Conservation (phyloP, 2,329 filamentous ascomycete genomes). For the Fusarium falciforme region DNA sequence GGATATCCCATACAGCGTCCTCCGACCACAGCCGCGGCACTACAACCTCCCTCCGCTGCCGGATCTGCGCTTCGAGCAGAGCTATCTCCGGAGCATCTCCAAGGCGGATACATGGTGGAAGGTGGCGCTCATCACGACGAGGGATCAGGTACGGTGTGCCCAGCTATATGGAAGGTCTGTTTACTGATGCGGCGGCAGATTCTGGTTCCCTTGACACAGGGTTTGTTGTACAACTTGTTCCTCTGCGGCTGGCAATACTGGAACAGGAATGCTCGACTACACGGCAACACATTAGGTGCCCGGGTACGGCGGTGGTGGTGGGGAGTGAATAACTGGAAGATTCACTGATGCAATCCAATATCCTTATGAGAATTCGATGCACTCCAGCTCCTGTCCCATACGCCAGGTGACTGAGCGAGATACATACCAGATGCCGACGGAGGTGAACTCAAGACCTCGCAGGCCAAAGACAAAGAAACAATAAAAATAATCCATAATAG, state of each 20-base stretch:
- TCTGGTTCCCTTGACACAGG: slow-evolving; percentile 87
- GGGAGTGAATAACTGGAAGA: slow-evolving; percentile 88
- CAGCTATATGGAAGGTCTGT: background rate
- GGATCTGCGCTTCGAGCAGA: slow-evolving; percentile 96
- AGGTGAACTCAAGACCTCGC: background rate
- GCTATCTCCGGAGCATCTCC: slow-evolving; percentile 91
- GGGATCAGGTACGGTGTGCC: slow-evolving; percentile 80
- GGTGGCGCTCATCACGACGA: slow-evolving; percentile 84
- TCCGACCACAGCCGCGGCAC: slow-evolving; percentile 64
- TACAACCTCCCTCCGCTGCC: slow-evolving; percentile 74
- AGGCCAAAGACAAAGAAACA: background rate
- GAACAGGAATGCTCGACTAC: slow-evolving; percentile 83
- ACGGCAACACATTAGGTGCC: slow-evolving; percentile 81
- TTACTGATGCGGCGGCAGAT: slow-evolving; percentile 62
- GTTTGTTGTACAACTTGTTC: slow-evolving; percentile 86
- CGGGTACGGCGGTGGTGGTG: slow-evolving; percentile 93
- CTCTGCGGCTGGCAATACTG: slow-evolving; percentile 90
- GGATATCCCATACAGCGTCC: slow-evolving; percentile 75
- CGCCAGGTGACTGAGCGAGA: background rate
- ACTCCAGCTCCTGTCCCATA: background rate
- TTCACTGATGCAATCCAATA: slow-evolving; percentile 53
- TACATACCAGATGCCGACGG: background rate
- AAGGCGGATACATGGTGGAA: slow-evolving; percentile 82
- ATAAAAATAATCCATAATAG: background rate
- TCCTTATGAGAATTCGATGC: slow-evolving; percentile 14